Evolutionary conservation across 192 early-diverging fungal species (phyloP).

Genomic region (Geosiphon pyriformis): DNA sequence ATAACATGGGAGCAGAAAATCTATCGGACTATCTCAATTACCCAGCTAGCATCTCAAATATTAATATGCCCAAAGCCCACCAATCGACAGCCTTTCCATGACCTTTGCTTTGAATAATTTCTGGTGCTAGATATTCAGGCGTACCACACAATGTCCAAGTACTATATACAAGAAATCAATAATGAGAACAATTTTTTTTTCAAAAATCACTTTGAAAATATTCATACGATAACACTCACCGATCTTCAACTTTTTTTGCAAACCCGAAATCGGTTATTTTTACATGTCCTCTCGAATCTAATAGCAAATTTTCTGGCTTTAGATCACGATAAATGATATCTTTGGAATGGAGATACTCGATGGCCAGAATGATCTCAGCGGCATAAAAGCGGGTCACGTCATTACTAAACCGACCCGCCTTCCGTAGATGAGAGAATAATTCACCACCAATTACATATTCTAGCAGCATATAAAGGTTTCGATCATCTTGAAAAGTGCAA

Average conservation of each 20-base stretch:
- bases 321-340: constrained; percentile 97
- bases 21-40: no score
- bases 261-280: constrained; percentile 99
- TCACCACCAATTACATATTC: constrained; percentile 97
- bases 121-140: constrained; percentile 94
- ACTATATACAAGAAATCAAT: constrained; percentile 40
- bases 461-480: constrained; percentile 89
- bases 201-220: background rate
- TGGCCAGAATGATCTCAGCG: constrained; percentile 90
- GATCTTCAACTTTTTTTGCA: constrained; percentile 80
- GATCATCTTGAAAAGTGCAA: constrained; percentile 94
- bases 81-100: constrained; percentile 98
- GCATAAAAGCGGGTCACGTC: constrained; percentile 96
- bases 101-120: constrained; percentile 95
- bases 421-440: constrained; percentile 91
- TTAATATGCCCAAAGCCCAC: constrained; percentile 97
- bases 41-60: constrained; percentile 98
- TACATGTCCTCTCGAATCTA: constrained; percentile 87
- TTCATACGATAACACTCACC: constrained; percentile 33
- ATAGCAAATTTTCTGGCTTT: constrained; percentile 85
- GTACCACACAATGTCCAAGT: constrained; percentile 99
- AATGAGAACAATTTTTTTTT: background rate
- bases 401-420: constrained; percentile 87
- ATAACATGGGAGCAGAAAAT: no score
- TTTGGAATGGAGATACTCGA: constrained; percentile 87